Evolutionary conservation across 2,329 filamentous ascomycete genomes (phyloP), one percentile per base, ranked within the genome.

Genomic region (Beauveria sp.): DNA sequence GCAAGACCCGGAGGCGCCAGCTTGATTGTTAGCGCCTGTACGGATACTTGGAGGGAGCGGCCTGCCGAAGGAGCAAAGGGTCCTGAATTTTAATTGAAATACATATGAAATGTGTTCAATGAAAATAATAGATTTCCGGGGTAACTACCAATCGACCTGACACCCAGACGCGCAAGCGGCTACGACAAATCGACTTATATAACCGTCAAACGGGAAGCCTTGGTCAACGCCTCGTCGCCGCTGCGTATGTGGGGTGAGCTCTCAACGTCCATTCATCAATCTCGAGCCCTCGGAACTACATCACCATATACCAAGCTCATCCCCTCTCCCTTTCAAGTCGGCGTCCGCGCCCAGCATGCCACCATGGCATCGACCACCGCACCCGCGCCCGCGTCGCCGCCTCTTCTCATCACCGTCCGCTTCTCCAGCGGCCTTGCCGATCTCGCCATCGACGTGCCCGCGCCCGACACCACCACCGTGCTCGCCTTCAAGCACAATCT

Each of bases 381-480:
- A 12, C 54, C 60, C 24, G 58, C 54, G 53, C 60, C 59, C 18
- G 42, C 43, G 26, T 71, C 74, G 22, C 81, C 81, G 40, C 24
- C 50, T 9, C 80, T 96, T 62, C 86, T 89, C 69, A 81, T 98
- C 51, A 93, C 90, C 43, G 88, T 98, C 73, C 92, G 93, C 74
- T 98, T 99, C 83, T 91, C 91, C 59, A 87, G 88, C 64, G 87
- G 91, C 1, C 83, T 93, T 62, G 88, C 91, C 18, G 95, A 98
- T 73, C 83, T 97, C 45, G 83, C 88, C 46, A 83, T 98, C 64
- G 86, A 91, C 69, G 85, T 98, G 69, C 74, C 85, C 54, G 77
- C 80, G 6, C 90, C 93, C 0, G 74, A 80, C 53, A 79, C 80
- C 38, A 92, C 88, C 12, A 91, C 91, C 48, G 84, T 91, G 60